phyloP scores from a whole-genome alignment of 2,329 filamentous ascomycete species.

The Epichloe uncinata region DNA sequence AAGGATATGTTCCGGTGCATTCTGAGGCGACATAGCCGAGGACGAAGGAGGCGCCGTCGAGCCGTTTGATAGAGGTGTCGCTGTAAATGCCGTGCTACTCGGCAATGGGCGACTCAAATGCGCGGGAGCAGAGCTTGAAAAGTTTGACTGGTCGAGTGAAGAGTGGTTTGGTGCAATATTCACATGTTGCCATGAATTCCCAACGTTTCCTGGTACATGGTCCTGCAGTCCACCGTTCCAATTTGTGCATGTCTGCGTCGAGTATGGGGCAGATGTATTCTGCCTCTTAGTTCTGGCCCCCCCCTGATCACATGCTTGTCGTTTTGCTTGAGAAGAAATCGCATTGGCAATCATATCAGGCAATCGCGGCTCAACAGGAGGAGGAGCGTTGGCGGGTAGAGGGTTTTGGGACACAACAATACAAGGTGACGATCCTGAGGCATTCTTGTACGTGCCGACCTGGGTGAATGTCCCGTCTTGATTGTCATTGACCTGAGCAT shows the following conservation, averaged over 20 bases:
- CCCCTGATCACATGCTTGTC: background rate
- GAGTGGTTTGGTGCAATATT: background rate
- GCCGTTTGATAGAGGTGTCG: background rate
- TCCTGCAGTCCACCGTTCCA: background rate
- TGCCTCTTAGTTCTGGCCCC: background rate
- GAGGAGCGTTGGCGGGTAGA: constrained; percentile 9
- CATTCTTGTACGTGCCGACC: constrained; percentile 14
- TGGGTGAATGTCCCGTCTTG: constrained; percentile 25
- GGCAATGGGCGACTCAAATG: background rate
- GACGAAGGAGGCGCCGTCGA: background rate
- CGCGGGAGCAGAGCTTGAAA: background rate
- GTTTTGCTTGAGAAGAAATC: background rate
- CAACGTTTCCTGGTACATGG: background rate
- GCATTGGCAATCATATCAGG: background rate
- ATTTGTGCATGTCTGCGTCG: background rate
- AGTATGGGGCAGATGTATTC: background rate
- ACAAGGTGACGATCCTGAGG: constrained; percentile 11
- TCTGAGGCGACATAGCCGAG: background rate
- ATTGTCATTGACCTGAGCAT: constrained; percentile 25
- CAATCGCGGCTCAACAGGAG: constrained; percentile 3
- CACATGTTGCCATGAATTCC: background rate
- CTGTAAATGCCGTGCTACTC: background rate
- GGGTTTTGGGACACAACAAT: constrained; percentile 17
- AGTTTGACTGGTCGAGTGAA: background rate
- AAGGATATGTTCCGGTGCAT: background rate